Evolutionary conservation across 1,284 basidiomycete species (phyloP), one percentile per base, ranked within the genome.

Genomic region (Papiliotrema nemorosa): DNA sequence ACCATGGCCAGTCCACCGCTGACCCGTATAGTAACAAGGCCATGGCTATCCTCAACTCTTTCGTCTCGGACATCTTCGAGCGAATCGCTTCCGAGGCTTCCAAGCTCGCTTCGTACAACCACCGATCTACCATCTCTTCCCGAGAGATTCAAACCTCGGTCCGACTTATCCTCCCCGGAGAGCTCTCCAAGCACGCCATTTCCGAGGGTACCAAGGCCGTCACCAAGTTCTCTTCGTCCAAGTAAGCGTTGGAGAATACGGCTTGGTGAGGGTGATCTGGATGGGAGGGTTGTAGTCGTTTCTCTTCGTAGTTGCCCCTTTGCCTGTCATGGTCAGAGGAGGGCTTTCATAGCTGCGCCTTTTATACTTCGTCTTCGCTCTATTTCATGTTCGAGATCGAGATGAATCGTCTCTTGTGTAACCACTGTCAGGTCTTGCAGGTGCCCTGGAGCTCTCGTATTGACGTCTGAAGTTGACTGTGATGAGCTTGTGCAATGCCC

Each of bases 51-150:
- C 78, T 96, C 42, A 94, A 94, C 82, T 89, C 86, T 50, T 92
- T 91, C 58, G 88, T 92, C 66, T 89, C 89, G 61, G 89, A 92
- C 70, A 89, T 94, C 76, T 94, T 93, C 62, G 90, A 94, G 78
- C 86, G 89, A 45, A 90, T 94, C 65, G 90, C 91, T 14, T 83
- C 82, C 36, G 91, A 96, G 74, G 90, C 88, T 14, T 88, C 86
- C 61, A 90, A 91, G 79, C 86, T 94, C 60, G 89, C 90, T 34
- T 81, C 85, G 3, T 92, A 93, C 81, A 91, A 89, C 57, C 90
- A 91, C 81, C 90, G 90, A 78, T 90, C 88, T 12, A 94, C 90
- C 48, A 92, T 93, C 77, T 91, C 90, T 49, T 91, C 89, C 43
- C 87, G 90, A 54, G 90, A 93, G 77, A 92, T 93, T 67, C 90